Evolutionary conservation across 768 basidiomycete genomes (phyloP), one percentile per base, ranked within the genome.

Genomic region (Mycena belliarum): DNA sequence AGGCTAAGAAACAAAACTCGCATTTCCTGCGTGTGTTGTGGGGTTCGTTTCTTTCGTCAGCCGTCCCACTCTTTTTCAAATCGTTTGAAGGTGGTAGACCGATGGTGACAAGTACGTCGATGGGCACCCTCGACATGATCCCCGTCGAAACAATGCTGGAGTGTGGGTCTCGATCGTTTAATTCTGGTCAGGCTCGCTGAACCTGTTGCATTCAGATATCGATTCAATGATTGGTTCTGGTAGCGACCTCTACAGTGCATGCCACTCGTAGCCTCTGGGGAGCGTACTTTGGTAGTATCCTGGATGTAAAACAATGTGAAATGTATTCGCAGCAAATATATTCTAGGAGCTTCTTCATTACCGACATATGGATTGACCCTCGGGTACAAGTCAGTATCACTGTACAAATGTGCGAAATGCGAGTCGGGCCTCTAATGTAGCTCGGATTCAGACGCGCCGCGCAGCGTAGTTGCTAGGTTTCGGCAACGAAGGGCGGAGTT

Each of bases 21-120:
- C 70, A 71, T 46, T 79, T 73, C 60, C 57, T 82, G 18, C 76
- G 81, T n/a, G 77, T 82, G 8, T 69, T 82, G 4, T 82, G 80
- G 80, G 73, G 29, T 32, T 32, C 6, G 29, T 32, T 12, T 32
- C 29, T 32, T 12, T 32, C 7, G 29, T 12, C 29, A 32, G 29
- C 6, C 12, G 29, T 12, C 12, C 12, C 12, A 32, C 12, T 6
- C 29, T 32, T 6, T 32, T 12, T 32, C n/a, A 32, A 32, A 6
- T 6, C 29, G 29, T 32, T 32, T 12, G 29, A 32, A 32, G 29
- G 75, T 20, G 81, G 81, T 10, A 77, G 77, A 47, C 77, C 79
- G 1, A 79, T 82, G 70, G 68, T 73, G 50, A 81, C 80, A 0
- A 78, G 79, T 0, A 79, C 79, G 0, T 76, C 77, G 7, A 68